Percentiles rank a stretch among this genome's conserved stretches.
phyloP scores from a whole-genome alignment of 1,284 basidiomycete species.

The Apiotrichum siamense region DNA sequence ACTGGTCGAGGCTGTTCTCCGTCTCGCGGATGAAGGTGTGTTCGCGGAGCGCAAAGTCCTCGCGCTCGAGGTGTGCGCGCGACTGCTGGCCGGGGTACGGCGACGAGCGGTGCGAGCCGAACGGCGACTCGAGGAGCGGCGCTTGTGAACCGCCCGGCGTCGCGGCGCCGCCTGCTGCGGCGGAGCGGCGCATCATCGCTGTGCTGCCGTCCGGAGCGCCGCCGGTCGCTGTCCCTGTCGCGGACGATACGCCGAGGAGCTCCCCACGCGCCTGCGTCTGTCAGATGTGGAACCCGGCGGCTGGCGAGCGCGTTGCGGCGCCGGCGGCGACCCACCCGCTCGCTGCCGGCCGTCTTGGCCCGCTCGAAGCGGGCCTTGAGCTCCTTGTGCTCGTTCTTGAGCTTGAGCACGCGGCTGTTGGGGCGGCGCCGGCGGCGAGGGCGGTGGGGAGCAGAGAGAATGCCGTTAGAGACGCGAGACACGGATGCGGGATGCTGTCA shows the following conservation, averaged over 20 bases:
- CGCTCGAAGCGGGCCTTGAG: constrained; percentile 48
- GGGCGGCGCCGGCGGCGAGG: not conserved
- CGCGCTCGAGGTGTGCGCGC: constrained; percentile 50
- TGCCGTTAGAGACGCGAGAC: too few relatives aligned
- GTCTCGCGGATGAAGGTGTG: constrained; percentile 79
- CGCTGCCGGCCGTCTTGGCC: constrained; percentile 43
- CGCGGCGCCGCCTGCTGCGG: constrained; percentile 23
- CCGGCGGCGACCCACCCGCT: constrained; percentile 26
- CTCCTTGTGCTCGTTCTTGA: constrained; percentile 48
- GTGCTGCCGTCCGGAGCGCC: not conserved
- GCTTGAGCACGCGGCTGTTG: constrained; percentile 46
- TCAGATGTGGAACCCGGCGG: not conserved
- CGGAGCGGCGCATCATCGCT: constrained; percentile 40
- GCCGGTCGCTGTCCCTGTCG: constrained; percentile 22
- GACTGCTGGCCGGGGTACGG: constrained; percentile 44
- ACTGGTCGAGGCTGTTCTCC: constrained; percentile 73
- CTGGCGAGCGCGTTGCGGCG: not conserved
- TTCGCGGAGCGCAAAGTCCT: constrained; percentile 73
- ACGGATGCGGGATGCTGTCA: too few relatives aligned
- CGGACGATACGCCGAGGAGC: constrained; percentile 26
- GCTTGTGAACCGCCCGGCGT: constrained; percentile 56
- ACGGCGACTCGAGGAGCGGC: constrained; percentile 38
- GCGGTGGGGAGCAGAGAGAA: too few relatives aligned
- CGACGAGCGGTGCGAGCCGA: constrained; percentile 36
- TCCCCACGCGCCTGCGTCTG: constrained; percentile 30